Evolutionary conservation across 768 basidiomycete genomes (phyloP), one percentile per base, ranked within the genome.

Genomic region (Amanita subjunquillea): DNA sequence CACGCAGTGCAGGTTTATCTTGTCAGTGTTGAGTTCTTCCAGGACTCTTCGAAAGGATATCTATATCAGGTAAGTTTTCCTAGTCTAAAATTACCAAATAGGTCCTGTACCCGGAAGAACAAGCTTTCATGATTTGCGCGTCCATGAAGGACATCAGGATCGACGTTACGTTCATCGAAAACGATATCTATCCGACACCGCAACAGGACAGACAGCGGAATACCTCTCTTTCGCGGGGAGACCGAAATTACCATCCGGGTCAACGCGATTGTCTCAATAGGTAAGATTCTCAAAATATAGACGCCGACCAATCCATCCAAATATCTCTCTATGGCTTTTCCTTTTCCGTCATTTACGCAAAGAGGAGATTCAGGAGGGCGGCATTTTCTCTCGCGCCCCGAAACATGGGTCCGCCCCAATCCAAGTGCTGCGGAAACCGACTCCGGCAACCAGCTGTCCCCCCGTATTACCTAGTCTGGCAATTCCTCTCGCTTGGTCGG

Each of bases 341-440:
- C 51, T 38, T 39, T 46, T 39, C 17, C 12, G 22, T n/a, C 20
- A 5, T 36, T 17, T 46, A 34, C 51, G n/a, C 32, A 32, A 43
- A 29, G 8, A 44, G 50, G 50, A 23, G 36, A 51, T 51, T 51
- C 32, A 2, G 29, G 25, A n/a, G 27, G 30, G 44, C 51, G 51
- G 29, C 34, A 38, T 34, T 39, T 17, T 40, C 51, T 36, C 50
- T 37, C 46, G 42, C 38, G 34, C 39, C 37, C 27, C 7, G 48
- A 50, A 59, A 63, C 53, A 61, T 57, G 54, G 60, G 60, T 59
- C 58, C 58, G 59, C 50, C 29, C 60, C 62, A 60, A 63, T 63
- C 60, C 51, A 46, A 7, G 41, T 17, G 17, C 17, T 17, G 17
- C 17, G 17, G 17, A 17, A 17, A 17, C 17, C 17, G 17, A 17